Evolutionary conservation across 805 yeast species (phyloP).

Genomic region (Suhomyces prunicola): DNA sequence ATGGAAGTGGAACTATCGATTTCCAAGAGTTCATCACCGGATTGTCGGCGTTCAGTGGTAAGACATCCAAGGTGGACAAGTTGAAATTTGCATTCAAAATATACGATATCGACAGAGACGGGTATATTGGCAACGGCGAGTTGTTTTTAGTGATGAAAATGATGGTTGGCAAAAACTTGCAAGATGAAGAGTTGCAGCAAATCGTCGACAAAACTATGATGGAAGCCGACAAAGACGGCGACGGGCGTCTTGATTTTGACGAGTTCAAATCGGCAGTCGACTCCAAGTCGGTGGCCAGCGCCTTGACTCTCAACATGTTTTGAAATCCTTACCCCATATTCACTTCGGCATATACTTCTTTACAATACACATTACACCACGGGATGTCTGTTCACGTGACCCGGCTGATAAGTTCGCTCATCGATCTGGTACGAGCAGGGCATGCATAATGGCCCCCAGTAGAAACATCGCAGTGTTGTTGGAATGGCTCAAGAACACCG

Average conservation of each 20-base stretch:
- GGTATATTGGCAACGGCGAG: slow-evolving; percentile 93
- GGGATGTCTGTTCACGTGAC: not conserved
- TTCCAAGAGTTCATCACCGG: slow-evolving; percentile 92
- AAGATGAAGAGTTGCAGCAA: slow-evolving; percentile 87
- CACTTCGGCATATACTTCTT: not conserved
- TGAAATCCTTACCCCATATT: not conserved
- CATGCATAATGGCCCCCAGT: slow-evolving; percentile 2
- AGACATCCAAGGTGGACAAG: slow-evolving; percentile 77
- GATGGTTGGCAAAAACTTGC: slow-evolving; percentile 94
- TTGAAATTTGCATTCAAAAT: slow-evolving; percentile 86
- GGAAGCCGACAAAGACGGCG: slow-evolving; percentile 88
- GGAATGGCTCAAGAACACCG: slow-evolving; percentile 28
- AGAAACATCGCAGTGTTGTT: slow-evolving; percentile 15
- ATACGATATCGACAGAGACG: slow-evolving; percentile 94
- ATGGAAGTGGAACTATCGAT: slow-evolving; percentile 89
- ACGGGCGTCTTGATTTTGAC: slow-evolving; percentile 77
- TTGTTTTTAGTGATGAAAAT: slow-evolving; percentile 84
- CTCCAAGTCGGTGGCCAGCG: slow-evolving; percentile 55
- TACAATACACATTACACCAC: not conserved
- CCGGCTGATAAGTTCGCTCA: not conserved
- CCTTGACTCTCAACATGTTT: slow-evolving; percentile 53
- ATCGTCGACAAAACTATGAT: slow-evolving; percentile 94
- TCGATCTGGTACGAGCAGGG: not conserved
- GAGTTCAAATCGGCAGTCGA: slow-evolving; percentile 76
- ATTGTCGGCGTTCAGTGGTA: slow-evolving; percentile 81